Base-by-base conservation (phyloP, 208 protist species). In the Acanthamoeba royreba region DNA sequence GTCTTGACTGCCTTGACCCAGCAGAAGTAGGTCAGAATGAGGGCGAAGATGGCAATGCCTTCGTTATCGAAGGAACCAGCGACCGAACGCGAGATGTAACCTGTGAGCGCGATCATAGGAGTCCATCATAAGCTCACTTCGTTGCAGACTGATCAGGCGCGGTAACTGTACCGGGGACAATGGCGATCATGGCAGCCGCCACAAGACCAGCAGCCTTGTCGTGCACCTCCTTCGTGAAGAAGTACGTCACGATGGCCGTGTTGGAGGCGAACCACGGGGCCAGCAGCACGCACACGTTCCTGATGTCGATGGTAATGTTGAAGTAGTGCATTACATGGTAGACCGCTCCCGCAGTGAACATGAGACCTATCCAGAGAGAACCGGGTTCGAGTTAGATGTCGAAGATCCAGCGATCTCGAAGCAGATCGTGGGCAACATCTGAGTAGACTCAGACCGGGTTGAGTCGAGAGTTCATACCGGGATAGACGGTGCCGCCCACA, bases 11-110 rank as follows among this genome's bases (percentile, higher is more conserved):
- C 94, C 85, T 91, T 91, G 53, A 91, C 53, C 85, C 85, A 91
- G 40, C 46, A 91, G 53, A 63, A 91, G 55, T 91, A 99, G 31
- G 98, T 98, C 40, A 98, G 94, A 7, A 99, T 94, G 87, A 99
- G 96, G 8, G 98, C 98, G 72, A 99, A 98, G 87, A 99, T 98
- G 28, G 99, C 98, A 94, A 99, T 97, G 83, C 97, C 98, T 96
- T 99, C 99, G 95, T 99, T 99, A 98, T 99, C 99, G 95, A 98
- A 99, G 61, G 98, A 99, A 13, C 99, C 99, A 40, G 99, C 99
- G 52, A 99, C 99, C 31, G 98, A 99, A 86, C 99, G 97, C 88
- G 98, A 99, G 77, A 99, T 98, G 95, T 99, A 99, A n/a, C 98
- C 93, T 94, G 74, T 52, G 0, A 42, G 28, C 8, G 42, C 40